Percentiles rank a stretch among this genome's conserved stretches.
Conservation (phyloP, 768 basidiomycete species). For the Chlorophyllum brunneum region DNA sequence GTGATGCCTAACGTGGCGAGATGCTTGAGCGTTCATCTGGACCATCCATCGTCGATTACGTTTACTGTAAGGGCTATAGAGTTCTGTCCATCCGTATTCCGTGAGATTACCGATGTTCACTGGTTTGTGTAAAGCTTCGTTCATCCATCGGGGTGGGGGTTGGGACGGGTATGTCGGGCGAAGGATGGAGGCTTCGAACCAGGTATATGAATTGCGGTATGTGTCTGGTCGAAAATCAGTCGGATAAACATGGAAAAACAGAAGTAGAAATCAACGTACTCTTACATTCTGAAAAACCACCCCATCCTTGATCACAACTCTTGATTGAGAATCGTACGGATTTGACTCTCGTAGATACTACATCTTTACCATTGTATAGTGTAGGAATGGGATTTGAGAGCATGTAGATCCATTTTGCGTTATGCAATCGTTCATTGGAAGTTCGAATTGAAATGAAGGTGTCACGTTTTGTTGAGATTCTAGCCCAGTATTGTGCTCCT, state of each 20-base stretch:
- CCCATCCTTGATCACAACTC: slow-evolving; percentile 32
- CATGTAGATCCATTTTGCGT: slow-evolving; percentile 15
- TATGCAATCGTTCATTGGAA: neutral
- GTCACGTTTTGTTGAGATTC: slow-evolving; percentile 8
- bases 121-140: neutral
- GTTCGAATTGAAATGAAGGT: slow-evolving; percentile 2
- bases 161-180: slow-evolving; percentile 14
- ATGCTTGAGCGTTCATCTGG: slow-evolving; percentile 27
- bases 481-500: slow-evolving; percentile 19
- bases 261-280: slow-evolving; percentile 15
- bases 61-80: slow-evolving; percentile 14
- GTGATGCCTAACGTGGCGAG: slow-evolving; percentile 14
- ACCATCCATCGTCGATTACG: slow-evolving; percentile 20
- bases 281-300: slow-evolving; percentile 18
- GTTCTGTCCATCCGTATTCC: slow-evolving; percentile 5
- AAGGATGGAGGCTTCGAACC: slow-evolving; percentile 30
- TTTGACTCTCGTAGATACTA: slow-evolving; percentile 11
- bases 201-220: slow-evolving; percentile 27
- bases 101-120: neutral
- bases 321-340: slow-evolving; percentile 16
- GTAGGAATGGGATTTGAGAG: slow-evolving; percentile 15
- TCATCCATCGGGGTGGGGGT: neutral
- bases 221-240: slow-evolving; percentile 17
- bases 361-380: neutral
- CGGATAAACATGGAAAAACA: neutral